Evolutionary conservation across 495 filamentous ascomycete genomes (phyloP).

Genomic region (Lindgomyces ingoldianus): DNA sequence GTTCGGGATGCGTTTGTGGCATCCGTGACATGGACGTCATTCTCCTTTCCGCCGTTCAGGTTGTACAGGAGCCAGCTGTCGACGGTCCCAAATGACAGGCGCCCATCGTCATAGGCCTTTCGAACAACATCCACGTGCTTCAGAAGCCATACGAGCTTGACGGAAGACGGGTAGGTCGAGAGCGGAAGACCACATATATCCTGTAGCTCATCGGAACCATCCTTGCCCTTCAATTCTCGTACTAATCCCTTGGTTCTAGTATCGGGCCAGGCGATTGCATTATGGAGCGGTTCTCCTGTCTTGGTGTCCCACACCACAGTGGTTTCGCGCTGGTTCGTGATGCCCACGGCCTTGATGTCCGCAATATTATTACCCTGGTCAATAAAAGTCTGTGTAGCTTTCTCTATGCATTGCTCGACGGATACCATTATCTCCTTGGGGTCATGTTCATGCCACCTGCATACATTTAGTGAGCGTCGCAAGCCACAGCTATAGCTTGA

Average conservation of each 20-base stretch:
- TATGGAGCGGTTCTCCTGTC: conserved; percentile 82
- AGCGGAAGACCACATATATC: conserved; percentile 84
- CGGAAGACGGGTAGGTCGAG: conserved; percentile 90
- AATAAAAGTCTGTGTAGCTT: conserved; percentile 72
- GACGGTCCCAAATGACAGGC: conserved; percentile 88
- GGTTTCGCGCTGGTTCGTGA: conserved; percentile 95
- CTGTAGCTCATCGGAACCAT: conserved; percentile 67
- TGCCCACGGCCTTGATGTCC: conserved; percentile 82
- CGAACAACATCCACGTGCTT: conserved; percentile 70
- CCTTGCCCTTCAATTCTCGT: conserved; percentile 70
- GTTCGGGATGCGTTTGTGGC: conserved; percentile 90
- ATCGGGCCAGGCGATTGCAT: conserved; percentile 93
- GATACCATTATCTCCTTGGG: conserved; percentile 76
- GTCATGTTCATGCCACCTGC: conserved; percentile 94
- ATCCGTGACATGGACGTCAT: conserved; percentile 77
- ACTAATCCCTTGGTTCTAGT: conserved; percentile 79
- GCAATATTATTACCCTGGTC: conserved; percentile 67
- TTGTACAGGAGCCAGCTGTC: conserved; percentile 91
- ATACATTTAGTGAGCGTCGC: conserved; percentile 15
- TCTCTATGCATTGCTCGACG: conserved; percentile 82
- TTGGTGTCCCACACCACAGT: conserved; percentile 86
- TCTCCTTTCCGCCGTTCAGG: conserved; percentile 78
- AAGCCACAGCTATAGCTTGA: conserved; percentile 6
- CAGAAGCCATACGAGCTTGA: conserved; percentile 86
- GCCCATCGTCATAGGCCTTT: conserved; percentile 75